Evolutionary conservation across 352 stramenopile genomes (phyloP).

Genomic region (Globisporangium cylindrosporum): DNA sequence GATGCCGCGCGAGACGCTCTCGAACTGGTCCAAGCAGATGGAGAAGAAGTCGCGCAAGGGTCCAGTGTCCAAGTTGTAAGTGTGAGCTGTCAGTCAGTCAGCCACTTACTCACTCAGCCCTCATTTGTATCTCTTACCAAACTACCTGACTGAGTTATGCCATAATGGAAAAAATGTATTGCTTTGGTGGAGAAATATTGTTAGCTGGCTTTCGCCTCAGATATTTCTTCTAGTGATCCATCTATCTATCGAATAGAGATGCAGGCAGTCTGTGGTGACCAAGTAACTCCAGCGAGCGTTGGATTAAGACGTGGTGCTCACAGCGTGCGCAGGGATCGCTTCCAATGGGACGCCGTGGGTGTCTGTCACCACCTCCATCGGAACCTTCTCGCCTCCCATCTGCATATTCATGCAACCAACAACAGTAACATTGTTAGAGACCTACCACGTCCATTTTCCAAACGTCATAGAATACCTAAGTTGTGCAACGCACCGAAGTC

Average conservation of each 20-base stretch:
- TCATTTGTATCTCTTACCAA: no score
- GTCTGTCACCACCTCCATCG: not conserved
- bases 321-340: not conserved
- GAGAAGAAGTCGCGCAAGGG: slow-evolving; percentile 68
- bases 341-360: not conserved
- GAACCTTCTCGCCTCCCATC: slow-evolving; percentile 9
- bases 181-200: not conserved
- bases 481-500: not conserved
- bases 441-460: not conserved
- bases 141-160: no score
- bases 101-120: no score
- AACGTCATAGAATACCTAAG: not conserved
- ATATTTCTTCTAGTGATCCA: not conserved
- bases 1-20: slow-evolving; percentile 70
- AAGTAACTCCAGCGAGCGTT: not conserved
- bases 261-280: not conserved
- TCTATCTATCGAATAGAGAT: slow-evolving; percentile 2
- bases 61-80: slow-evolving; percentile 14
- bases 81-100: no score
- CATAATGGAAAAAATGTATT: not conserved
- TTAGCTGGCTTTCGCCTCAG: not conserved
- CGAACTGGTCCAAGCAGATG: slow-evolving; percentile 74
- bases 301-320: not conserved
- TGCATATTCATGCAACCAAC: not conserved
- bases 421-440: not conserved